Percentiles rank a stretch among this genome's conserved stretches.
Evolutionary conservation across 305 asterid species (phyloP).

Genomic region (Fraxinus dipetala): DNA sequence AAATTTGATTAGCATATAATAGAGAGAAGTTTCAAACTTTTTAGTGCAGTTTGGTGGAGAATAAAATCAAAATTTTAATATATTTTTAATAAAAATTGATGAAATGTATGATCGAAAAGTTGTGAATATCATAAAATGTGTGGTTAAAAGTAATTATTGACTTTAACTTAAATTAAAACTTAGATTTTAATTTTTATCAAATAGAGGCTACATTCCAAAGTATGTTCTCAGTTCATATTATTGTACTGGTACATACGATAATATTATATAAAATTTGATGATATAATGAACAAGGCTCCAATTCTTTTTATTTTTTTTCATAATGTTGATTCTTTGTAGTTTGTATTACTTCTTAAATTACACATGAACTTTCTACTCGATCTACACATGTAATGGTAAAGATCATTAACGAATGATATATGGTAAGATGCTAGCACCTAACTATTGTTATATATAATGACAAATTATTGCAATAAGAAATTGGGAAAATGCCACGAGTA

Average conservation of each 20-base stretch:
- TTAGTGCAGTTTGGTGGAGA: too few relatives aligned
- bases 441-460: neutral
- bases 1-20: neutral
- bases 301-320: neutral
- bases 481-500: constrained; percentile 13
- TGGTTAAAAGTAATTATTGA: too few relatives aligned
- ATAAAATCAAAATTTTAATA: too few relatives aligned
- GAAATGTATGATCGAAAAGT: too few relatives aligned
- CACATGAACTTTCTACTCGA: neutral
- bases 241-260: neutral
- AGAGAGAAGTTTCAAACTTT: too few relatives aligned
- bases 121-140: too few relatives aligned
- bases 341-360: neutral
- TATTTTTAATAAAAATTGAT: too few relatives aligned
- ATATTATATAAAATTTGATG: neutral
- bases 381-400: too few relatives aligned
- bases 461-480: neutral
- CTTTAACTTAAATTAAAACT: too few relatives aligned
- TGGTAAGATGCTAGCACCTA: neutral
- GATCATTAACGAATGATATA: neutral
- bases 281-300: neutral
- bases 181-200: too few relatives aligned
- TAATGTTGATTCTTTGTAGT: too few relatives aligned
- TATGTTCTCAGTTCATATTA: neutral
- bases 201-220: neutral